Evolutionary conservation across 805 yeast genomes (phyloP), one percentile per base, ranked within the genome.

Genomic region (Candida hungchunana): DNA sequence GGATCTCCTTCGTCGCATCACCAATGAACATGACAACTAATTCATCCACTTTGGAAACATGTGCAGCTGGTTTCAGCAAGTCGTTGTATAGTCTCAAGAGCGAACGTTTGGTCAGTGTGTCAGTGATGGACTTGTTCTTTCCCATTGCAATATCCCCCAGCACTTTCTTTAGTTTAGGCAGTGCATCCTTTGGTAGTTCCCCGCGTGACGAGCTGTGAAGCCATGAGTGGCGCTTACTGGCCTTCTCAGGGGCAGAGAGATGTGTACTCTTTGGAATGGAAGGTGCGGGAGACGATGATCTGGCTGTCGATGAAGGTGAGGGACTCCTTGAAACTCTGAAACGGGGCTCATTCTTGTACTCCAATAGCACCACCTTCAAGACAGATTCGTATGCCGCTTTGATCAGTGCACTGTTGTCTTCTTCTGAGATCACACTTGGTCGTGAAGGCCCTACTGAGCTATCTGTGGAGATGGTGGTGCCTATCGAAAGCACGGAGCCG

Each of bases 31-130:
- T 60, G 54, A 74, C 65, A 3, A 77, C 64, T 23, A 77, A 49
- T 34, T 73, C 77, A 38, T 66, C 66, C 9, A 63, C 58, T 16
- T 63, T 63, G 12, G 50, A 55, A 27, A 58, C 32, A 1, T 40
- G 19, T 47, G 51, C 23, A 60, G 63, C 46, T 63, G 61, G 18
- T 47, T 57, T 4, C 24, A 79, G 59, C 19, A 77, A 47, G 29
- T 77, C 80, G 37, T 77, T 78, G 54, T 82, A 82, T 39, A 81
- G 68, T 18, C 83, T 71, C 18, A 82, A 56, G 30, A 80, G 64
- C 33, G 79, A 70, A 23, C 82, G 62, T 42, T 83, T 64, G 10
- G 80, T 68, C 37, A 69, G 58, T 5, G 71, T 76, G 34, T 73
- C 76, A 26, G 62, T 50, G 18, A 53, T 37, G 8, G 55, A 40